phyloP scores from a whole-genome alignment of 2,329 filamentous ascomycete genomes.

The Ilyonectria sp. region DNA sequence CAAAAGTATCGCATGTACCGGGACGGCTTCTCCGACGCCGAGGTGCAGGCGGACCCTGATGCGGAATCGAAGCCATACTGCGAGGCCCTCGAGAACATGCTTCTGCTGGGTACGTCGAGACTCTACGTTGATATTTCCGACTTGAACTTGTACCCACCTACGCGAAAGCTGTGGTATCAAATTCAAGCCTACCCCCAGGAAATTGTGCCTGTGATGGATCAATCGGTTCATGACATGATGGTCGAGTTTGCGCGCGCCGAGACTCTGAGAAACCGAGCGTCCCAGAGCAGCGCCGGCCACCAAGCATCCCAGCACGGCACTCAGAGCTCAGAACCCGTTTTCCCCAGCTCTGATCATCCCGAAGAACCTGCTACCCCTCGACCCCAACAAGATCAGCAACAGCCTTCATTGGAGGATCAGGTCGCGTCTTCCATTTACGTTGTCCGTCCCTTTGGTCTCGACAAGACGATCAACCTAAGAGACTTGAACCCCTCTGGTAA shows the following conservation, averaged over 20 bases:
- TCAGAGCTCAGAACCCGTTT: conserved; percentile 81
- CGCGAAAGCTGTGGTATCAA: conserved; percentile 95
- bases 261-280: conserved; percentile 77
- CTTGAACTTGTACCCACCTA: conserved; percentile 92
- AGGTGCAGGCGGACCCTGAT: conserved; percentile 78
- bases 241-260: conserved; percentile 88
- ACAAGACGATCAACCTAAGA: conserved; percentile 89
- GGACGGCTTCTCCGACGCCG: conserved; percentile 85
- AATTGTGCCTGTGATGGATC: conserved; percentile 97
- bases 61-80: conserved; percentile 87
- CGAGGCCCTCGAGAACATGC: conserved; percentile 90
- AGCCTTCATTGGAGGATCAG: conserved; percentile 81
- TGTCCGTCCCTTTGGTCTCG: conserved; percentile 90
- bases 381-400: conserved; percentile 59
- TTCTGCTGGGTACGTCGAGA: conserved; percentile 85
- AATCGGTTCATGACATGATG: conserved; percentile 93
- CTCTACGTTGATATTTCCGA: conserved; percentile 92
- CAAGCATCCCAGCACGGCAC: conserved; percentile 61
- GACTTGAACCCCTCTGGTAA: conserved; percentile 90
- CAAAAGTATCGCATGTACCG: conserved; percentile 94
- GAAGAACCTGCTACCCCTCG: conserved; percentile 60
- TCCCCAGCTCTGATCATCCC: conserved; percentile 84
- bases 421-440: conserved; percentile 87
- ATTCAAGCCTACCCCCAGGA: conserved; percentile 95
- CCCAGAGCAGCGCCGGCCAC: conserved; percentile 70